Evolutionary conservation across 768 basidiomycete genomes (phyloP).

Genomic region (Calocybe indica): DNA sequence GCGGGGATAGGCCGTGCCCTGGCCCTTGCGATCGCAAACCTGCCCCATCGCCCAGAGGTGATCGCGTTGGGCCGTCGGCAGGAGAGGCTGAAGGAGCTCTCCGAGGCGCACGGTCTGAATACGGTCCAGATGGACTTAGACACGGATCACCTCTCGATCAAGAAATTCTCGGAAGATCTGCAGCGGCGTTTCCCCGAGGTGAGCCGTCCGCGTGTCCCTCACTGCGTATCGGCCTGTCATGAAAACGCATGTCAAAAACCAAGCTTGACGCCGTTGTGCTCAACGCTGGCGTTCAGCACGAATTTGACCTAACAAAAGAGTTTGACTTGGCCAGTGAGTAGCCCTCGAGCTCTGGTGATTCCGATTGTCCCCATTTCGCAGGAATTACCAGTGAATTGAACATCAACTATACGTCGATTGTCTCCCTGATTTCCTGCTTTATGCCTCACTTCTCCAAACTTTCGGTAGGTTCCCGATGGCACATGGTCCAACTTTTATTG

Average conservation of each 20-base stretch:
- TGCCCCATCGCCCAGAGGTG: constrained; percentile 43
- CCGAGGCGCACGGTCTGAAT: constrained; percentile 28
- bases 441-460: constrained; percentile 50
- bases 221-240: neutral
- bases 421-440: constrained; percentile 42
- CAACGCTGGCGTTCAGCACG: constrained; percentile 47
- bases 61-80: constrained; percentile 46
- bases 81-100: constrained; percentile 50
- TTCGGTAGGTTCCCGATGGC: constrained; percentile 31
- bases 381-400: constrained; percentile 41
- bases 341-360: neutral
- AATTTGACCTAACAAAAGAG: constrained; percentile 37
- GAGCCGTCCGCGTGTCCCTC: constrained; percentile 6
- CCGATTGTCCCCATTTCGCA: constrained; percentile 13
- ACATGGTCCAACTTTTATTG: neutral
- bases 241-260: neutral
- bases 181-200: constrained; percentile 45
- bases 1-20: constrained; percentile 38
- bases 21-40: constrained; percentile 39
- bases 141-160: constrained; percentile 28
- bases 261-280: constrained; percentile 55
- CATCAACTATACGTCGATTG: constrained; percentile 47
- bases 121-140: constrained; percentile 39
- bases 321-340: constrained; percentile 35
- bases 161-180: constrained; percentile 33